These are phyloP conservation scores for Xerophyta viscosa DNA, from an alignment of 106 monocot species.

Conservation along the genomic window DNA sequence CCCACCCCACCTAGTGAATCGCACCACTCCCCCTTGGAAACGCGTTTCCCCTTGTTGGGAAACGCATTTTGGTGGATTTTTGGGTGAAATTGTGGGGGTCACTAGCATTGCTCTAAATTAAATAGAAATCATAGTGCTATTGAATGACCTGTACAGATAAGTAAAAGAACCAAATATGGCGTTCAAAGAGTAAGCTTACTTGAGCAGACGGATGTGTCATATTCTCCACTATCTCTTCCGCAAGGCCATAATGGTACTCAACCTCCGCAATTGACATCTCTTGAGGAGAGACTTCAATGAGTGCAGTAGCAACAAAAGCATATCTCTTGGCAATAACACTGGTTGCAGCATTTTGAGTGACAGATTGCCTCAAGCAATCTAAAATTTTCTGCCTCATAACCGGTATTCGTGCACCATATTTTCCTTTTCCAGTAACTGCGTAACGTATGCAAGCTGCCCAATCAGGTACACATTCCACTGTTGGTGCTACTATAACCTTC, in stretches of 20 bases:
- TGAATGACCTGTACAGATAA: no score
- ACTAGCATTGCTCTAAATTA: no score
- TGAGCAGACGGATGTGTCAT: slow-evolving; percentile 95
- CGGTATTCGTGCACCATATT: slow-evolving; percentile 63
- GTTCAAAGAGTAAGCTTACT: slow-evolving; percentile 35
- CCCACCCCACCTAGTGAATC: no score
- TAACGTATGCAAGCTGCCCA: slow-evolving; percentile 97
- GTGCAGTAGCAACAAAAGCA: slow-evolving; percentile 60
- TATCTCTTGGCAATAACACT: slow-evolving; percentile 85
- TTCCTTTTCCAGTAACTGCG: slow-evolving; percentile 98
- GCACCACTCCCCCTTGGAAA: no score
- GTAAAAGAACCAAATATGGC: no score
- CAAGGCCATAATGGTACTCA: slow-evolving; percentile 54
- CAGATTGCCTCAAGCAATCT: slow-evolving; percentile 56
- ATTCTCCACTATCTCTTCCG: slow-evolving; percentile 68
- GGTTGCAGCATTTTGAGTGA: slow-evolving; percentile 51
- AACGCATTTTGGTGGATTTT: no score
- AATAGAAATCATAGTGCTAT: no score
- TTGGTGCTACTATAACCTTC: slow-evolving; percentile 65
- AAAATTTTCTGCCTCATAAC: slow-evolving; percentile 68
- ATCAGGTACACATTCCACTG: slow-evolving; percentile 84
- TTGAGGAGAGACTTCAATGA: slow-evolving; percentile 72
- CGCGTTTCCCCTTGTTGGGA: no score
- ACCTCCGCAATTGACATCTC: slow-evolving; percentile 56
- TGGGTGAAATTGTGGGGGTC: no score